phyloP scores from a whole-genome alignment of 2,329 filamentous ascomycete genomes.

The Fusarium miscanthi region DNA sequence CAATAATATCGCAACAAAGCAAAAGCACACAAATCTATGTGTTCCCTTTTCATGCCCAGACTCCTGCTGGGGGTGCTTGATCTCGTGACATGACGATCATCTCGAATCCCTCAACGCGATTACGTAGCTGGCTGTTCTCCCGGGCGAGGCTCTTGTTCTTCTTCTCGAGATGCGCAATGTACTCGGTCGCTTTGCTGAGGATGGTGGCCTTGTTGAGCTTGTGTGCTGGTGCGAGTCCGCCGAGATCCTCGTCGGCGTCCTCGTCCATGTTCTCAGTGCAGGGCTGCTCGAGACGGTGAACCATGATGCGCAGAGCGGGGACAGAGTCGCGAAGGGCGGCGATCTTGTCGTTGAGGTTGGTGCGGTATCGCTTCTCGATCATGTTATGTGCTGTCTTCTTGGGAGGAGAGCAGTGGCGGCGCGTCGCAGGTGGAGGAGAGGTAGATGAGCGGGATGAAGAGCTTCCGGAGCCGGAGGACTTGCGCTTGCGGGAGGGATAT shows the following conservation, averaged over 20 bases:
- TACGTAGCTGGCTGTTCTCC: constrained; percentile 50
- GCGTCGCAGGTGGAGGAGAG: constrained; percentile 51
- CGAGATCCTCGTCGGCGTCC: constrained; percentile 76
- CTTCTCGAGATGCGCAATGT: constrained; percentile 52
- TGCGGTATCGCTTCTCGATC: constrained; percentile 95
- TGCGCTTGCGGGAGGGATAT: constrained; percentile 49
- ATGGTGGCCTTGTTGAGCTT: constrained; percentile 95
- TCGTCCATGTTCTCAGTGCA: constrained; percentile 64
- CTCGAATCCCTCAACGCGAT: constrained; percentile 46
- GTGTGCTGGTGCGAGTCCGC: constrained; percentile 83
- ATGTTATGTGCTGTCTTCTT: constrained; percentile 97
- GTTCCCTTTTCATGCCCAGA: constrained; percentile 37
- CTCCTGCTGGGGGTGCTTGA: constrained; percentile 40
- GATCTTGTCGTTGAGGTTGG: constrained; percentile 96
- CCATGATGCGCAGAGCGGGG: constrained; percentile 82
- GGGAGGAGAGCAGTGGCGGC: constrained; percentile 46
- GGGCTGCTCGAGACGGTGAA: constrained; percentile 66
- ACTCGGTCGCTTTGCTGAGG: constrained; percentile 54
- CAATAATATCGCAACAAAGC: constrained; percentile 20
- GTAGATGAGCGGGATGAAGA: constrained; percentile 52
- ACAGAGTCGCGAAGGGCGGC: constrained; percentile 89
- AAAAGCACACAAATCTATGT: constrained; percentile 1
- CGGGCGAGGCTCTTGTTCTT: constrained; percentile 48
- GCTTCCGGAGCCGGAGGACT: constrained; percentile 47
- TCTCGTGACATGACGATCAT: constrained; percentile 46